phyloP scores from a whole-genome alignment of 148 eudicot species.

The Arctostaphylos glauca region DNA sequence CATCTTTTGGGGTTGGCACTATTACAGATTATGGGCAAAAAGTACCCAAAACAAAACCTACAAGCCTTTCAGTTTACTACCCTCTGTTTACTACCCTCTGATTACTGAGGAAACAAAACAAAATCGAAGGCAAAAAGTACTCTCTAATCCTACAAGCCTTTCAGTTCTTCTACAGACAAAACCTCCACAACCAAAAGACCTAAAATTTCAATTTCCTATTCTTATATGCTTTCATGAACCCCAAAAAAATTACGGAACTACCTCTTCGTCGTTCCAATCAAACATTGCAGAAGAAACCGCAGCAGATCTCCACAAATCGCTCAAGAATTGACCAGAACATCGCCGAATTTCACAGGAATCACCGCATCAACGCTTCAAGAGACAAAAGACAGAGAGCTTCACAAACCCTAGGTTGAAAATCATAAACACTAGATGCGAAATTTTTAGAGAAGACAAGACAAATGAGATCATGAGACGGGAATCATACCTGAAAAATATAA shows the following conservation, averaged over 20 bases:
- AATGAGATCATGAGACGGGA: no score
- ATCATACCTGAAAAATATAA: no score
- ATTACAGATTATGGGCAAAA: no score
- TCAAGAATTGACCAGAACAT: slow-evolving; percentile 21
- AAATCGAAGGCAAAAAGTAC: not conserved
- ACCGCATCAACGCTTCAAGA: not conserved
- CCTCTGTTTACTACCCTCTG: not conserved
- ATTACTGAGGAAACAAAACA: not conserved
- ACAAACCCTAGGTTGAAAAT: no score
- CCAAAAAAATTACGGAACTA: not conserved
- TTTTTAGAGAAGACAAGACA: no score
- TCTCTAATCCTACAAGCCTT: not conserved
- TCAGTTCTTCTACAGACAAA: not conserved
- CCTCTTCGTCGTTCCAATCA: slow-evolving; percentile 92
- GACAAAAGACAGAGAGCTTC: not conserved
- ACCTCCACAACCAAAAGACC: not conserved
- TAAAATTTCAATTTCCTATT: not conserved
- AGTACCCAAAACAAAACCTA: no score
- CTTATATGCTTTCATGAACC: not conserved
- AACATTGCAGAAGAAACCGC: slow-evolving; percentile 54
- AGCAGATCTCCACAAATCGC: slow-evolving; percentile 24
- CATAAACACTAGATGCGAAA: no score
- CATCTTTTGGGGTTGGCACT: no score
- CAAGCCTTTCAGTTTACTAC: no score
- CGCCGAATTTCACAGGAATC: slow-evolving; percentile 9